Percentiles rank a stretch among this genome's conserved stretches.
Conservation (phyloP, 2,329 filamentous ascomycete species). For the Amesomyces nigricolor region DNA sequence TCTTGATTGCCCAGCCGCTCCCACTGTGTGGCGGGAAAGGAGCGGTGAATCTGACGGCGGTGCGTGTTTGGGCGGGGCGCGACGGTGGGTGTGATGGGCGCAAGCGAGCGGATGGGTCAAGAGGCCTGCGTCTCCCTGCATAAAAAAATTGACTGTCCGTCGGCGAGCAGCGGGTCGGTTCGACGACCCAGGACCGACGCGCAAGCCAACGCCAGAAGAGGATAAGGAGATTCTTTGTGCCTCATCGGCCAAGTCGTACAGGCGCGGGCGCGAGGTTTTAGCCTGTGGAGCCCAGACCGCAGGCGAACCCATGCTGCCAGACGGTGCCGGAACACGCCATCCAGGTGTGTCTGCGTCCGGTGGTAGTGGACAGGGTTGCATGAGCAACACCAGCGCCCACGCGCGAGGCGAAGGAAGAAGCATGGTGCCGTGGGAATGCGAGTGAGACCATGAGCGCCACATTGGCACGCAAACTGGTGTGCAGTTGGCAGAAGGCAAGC, state of each 20-base stretch:
- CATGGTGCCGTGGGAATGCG: too few relatives aligned
- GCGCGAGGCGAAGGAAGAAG: too few relatives aligned
- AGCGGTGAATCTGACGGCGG: conserved; percentile 21
- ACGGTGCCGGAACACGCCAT: neutral
- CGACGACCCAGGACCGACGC: neutral
- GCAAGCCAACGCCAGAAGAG: neutral
- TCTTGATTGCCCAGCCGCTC: conserved; percentile 6
- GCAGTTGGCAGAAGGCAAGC: neutral
- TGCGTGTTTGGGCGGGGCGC: neutral
- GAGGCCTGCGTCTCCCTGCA: neutral
- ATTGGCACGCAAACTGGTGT: neutral
- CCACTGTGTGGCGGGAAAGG: conserved; percentile 18
- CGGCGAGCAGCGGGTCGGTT: neutral
- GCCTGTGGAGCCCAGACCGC: conserved; percentile 9
- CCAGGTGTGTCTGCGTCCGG: neutral
- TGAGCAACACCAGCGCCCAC: neutral
- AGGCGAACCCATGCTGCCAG: conserved; percentile 3
- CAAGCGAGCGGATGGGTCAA: conserved; percentile 1
- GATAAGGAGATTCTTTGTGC: neutral
- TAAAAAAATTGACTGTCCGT: conserved; percentile 8
- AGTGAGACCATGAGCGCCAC: neutral
- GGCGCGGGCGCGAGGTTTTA: conserved; percentile 1
- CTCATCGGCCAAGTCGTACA: conserved; percentile 3
- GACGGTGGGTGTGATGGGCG: conserved; percentile 10
- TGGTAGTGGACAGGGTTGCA: neutral